phyloP scores from a whole-genome alignment of 352 stramenopile species.

The Peronospora destructor region DNA sequence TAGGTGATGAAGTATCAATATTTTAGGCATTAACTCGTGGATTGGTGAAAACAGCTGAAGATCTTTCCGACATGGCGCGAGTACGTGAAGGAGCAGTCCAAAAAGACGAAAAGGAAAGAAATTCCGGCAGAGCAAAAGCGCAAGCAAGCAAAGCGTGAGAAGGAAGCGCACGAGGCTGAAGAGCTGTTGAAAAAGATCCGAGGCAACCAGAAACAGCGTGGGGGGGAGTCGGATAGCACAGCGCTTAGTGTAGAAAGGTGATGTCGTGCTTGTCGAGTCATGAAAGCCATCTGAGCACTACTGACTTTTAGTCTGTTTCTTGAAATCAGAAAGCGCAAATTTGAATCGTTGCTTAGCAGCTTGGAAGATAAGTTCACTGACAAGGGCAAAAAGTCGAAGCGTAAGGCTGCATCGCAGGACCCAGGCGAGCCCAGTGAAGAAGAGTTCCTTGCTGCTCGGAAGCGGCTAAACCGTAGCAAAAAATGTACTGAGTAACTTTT shows the following conservation, averaged over 20 bases:
- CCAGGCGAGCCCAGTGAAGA: conserved; percentile 47
- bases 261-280: conserved; percentile 1
- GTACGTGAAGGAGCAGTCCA: conserved; percentile 36
- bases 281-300: background rate
- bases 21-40: background rate
- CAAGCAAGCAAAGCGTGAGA: conserved; percentile 44
- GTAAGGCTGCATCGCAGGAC: conserved; percentile 12
- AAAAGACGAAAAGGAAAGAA: conserved; percentile 34
- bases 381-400: conserved; percentile 41
- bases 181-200: conserved; percentile 56
- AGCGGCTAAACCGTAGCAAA: conserved; percentile 39
- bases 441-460: conserved; percentile 51
- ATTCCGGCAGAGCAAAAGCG: conserved; percentile 34
- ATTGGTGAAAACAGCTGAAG: conserved; percentile 25
- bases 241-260: conserved; percentile 42
- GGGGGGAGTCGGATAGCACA: conserved; percentile 21
- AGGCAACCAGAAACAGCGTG: conserved; percentile 39
- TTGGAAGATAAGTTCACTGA: conserved; percentile 61
- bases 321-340: conserved; percentile 41
- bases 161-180: conserved; percentile 56
- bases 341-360: conserved; percentile 48
- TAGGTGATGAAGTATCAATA: background rate
- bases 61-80: conserved; percentile 35
- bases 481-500: conserved; percentile 13
- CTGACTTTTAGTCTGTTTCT: conserved; percentile 5